A percentile compares a stretch with the other conserved stretches of the same genome.
Evolutionary conservation across 106 monocot species (phyloP).

Genomic region (Dioscorea dumetorum): DNA sequence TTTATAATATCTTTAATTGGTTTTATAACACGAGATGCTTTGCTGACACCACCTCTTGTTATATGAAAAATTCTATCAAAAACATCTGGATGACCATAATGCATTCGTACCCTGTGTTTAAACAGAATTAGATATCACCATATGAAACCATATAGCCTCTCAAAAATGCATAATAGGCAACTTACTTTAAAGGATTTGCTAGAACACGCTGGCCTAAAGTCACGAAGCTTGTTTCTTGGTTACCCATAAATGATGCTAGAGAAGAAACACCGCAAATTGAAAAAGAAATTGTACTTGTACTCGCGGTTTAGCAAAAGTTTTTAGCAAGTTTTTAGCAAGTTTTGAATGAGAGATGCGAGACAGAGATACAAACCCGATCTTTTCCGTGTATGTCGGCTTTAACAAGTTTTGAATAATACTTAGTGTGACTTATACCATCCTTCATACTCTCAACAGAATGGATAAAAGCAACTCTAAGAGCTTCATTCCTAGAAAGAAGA

Average conservation of each 20-base stretch:
- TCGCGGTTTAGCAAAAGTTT: too few species aligned
- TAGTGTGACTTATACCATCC: conserved; percentile 42
- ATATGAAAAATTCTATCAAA: conserved; percentile 91
- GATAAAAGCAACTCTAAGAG: conserved; percentile 82
- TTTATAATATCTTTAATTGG: too few species aligned
- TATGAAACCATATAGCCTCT: too few species aligned
- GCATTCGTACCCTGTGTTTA: conserved; percentile 70
- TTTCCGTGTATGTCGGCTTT: conserved; percentile 88
- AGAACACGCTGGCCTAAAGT: conserved; percentile 90
- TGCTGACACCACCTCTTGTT: conserved; percentile 91
- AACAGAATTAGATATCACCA: not conserved
- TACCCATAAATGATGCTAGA: conserved; percentile 87
- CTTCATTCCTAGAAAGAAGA: conserved; percentile 55
- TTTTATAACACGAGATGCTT: conserved; percentile 85
- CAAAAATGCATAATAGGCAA: not conserved
- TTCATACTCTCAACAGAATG: conserved; percentile 49
- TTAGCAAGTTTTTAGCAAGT: too few species aligned
- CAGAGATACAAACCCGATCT: conserved; percentile 44
- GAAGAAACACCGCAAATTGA: conserved; percentile 64
- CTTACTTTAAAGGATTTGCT: conserved; percentile 81
- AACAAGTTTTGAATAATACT: conserved; percentile 82
- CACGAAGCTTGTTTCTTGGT: conserved; percentile 95
- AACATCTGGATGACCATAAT: conserved; percentile 96
- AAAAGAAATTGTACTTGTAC: not conserved
- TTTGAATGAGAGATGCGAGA: not conserved